Evolutionary conservation across 257 asterid genomes (phyloP), one percentile per base, ranked within the genome.

Genomic region (Solanum lycopersicoides): DNA sequence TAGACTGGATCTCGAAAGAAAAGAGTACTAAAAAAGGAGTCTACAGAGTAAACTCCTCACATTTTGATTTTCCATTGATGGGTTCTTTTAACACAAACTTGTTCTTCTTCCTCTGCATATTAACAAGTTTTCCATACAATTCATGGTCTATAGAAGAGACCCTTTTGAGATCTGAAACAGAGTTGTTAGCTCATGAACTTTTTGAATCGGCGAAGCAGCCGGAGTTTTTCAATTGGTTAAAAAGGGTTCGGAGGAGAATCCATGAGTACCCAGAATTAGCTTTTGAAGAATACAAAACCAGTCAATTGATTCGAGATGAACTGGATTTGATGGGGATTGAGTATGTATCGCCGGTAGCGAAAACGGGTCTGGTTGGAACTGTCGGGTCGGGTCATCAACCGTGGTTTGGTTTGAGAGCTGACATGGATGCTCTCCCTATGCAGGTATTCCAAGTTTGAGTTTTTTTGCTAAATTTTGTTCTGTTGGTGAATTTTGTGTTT

Each of bases 351-450:
- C 98, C 98, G 12, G 88, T 94, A 12, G 99, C 99, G 3, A 66
- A 90, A 42, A 95, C 98, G 42, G 99, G 99, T 18, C 82, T 96
- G 53, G 94, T 96, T 83, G 99, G 98, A 65, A 90, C 93, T 7
- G 89, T 96, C 76, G 98, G 99, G 30, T 94, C 98, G 28, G 98
- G 97, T 1, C 89, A 47, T 83, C 91, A 89, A 7, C 99, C 98
- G 2, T 92, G 94, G 91, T 91, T 96, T 86, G 94, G 89, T 41
- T 96, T 96, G 37, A 89, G 98, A 92, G 99, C 99, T 4, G 98
- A 96, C 91, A 96, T 96, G 99, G 98, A 96, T 89, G 99, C 97
- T 71, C 95, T 96, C 7, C 98, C 99, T 53, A 91, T 95, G 86
- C 98, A 95, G 98, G 98, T 93, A 32, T n/a, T 66, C 37, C 82